Conservation (phyloP, 2,329 filamentous ascomycete genomes). For the Phyllosticta citrichinensis region DNA sequence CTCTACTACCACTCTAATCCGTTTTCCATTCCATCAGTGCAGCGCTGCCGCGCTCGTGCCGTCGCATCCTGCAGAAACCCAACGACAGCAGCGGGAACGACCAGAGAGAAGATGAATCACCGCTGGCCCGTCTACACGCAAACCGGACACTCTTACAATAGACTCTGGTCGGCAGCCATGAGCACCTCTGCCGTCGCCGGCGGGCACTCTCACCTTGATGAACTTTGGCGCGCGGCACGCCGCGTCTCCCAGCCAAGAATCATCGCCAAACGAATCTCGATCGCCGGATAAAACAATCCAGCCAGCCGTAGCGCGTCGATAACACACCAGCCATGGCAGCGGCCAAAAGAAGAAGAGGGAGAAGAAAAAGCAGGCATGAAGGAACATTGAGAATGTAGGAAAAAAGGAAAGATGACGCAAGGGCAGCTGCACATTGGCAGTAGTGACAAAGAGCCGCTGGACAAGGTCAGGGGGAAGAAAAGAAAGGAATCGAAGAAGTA, state of each 20-base stretch:
- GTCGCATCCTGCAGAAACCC: neutral
- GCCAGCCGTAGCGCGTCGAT: neutral
- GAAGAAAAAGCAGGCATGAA: neutral
- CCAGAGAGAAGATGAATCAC: neutral
- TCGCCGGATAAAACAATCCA: neutral
- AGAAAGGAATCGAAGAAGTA: neutral
- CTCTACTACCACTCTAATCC: neutral
- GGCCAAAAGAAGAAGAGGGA: neutral
- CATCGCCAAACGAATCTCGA: neutral
- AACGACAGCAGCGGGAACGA: neutral
- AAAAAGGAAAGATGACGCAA: neutral
- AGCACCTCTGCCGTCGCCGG: too few species aligned
- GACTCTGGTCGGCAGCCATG: too few species aligned
- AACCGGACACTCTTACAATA: neutral
- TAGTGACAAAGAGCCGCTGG: neutral
- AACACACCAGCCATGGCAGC: neutral
- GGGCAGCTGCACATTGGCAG: neutral
- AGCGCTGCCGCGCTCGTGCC: neutral
- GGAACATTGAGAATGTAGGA: neutral
- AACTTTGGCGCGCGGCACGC: too few species aligned
- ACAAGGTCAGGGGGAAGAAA: neutral
- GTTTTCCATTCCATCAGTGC: too few species aligned
- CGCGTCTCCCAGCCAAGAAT: neutral
- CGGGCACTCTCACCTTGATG: too few species aligned
- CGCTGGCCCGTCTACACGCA: neutral